Base-by-base conservation (phyloP, 225 moss, liverwort and hornwort species). In the Marchantia paleacea region DNA sequence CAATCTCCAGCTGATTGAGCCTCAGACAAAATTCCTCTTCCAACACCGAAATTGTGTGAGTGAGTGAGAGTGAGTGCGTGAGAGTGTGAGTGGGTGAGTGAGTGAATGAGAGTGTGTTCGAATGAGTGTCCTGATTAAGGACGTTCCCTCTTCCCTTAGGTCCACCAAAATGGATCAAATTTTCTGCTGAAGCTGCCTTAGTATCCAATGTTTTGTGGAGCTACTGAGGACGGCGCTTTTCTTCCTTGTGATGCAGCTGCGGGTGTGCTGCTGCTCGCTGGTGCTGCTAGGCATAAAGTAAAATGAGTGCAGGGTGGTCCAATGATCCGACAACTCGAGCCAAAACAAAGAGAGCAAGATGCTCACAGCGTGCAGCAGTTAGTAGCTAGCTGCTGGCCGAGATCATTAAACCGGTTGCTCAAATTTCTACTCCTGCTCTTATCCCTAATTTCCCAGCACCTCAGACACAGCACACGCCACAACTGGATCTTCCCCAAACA, bases 231-330 rank as follows among this genome's bases (percentile, higher is more conserved):
- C 25, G 53, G 50, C 24, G 52, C 50, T 52, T 53, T 26, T 53
- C 73, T 73, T 55, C 28, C 50, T 51, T 54, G 24, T 73, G 24
- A n/a, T 74, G 53, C 73, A 10, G 72, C 72, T 73, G 50, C 51
- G 12, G 51, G 20, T 73, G n/a, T 24, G 19, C 14, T 18, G 18
- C 12, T 12, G 28, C 29, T 49, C 19, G 39, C 19, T 73, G 52
- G 8, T 52, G 24, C 73, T 73, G 31, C 31, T 47, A 12, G 73
- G 52, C 73, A 72, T 72, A 12, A 72, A 72, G 52, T 52, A 52
- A 25, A 70, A 52, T 72, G 72, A 72, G 72, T n/a, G 72, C 72
- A 52, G 51, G 24, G 72, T 52, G 72, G 72, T 72, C 72, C 72
- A 24, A 19, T 51, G 50, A 72, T 72, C 72, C 74, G 54, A 74